These are phyloP conservation scores for Chimonanthus salicifolius DNA, from an alignment of 164 flowering plant species.

Conservation along the genomic window DNA sequence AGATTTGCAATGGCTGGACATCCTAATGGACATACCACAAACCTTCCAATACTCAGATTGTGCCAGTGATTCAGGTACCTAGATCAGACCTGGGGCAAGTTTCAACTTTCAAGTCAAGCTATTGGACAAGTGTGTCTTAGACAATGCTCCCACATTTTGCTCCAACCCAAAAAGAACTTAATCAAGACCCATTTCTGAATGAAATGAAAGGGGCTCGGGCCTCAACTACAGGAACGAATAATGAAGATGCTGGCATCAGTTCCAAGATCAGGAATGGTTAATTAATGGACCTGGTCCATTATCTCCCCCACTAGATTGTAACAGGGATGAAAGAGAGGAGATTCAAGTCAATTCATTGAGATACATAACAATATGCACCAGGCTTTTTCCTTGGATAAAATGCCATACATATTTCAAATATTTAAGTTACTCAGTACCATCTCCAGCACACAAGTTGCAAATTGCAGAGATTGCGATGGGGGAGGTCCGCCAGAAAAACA, in stretches of 20 bases:
- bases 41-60: not conserved
- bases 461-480: conserved; percentile 69
- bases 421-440: conserved; percentile 45
- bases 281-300: not conserved
- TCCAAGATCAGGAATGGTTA: not conserved
- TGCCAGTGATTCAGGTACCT: not conserved
- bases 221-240: not conserved
- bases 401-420: not conserved
- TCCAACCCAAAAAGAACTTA: too few relatives aligned
- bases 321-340: not conserved
- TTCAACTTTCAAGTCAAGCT: not conserved
- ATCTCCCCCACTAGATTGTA: not conserved
- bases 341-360: not conserved
- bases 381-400: not conserved
- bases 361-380: not conserved
- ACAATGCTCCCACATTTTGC: not conserved
- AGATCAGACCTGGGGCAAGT: not conserved
- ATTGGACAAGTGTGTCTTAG: not conserved
- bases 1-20: not conserved
- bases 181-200: not conserved
- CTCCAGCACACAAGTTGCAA: conserved; percentile 96
- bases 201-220: not conserved
- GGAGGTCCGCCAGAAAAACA: conserved; percentile 78
- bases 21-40: not conserved
- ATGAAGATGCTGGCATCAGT: not conserved